phyloP scores from a whole-genome alignment of 768 basidiomycete genomes.

The Tephrocybe sp. region DNA sequence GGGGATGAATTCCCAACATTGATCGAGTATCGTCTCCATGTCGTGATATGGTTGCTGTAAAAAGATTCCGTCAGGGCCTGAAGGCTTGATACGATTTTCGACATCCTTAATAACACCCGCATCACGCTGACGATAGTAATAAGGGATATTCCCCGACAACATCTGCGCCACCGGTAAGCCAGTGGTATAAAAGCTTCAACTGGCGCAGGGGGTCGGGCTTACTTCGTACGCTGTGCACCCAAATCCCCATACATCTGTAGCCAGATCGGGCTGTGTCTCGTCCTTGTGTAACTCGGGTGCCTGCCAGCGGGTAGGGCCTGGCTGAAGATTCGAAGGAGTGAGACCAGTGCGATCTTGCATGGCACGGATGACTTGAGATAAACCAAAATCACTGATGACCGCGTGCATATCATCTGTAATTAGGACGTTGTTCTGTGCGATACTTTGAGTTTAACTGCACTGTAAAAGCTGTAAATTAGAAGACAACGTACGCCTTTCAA shows the following conservation, averaged over 20 bases:
- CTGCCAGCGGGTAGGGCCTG: conserved; percentile 32
- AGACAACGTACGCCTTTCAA: conserved; percentile 23
- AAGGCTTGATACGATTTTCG: conserved; percentile 10
- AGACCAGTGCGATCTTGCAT: conserved; percentile 25
- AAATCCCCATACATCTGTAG: conserved; percentile 34
- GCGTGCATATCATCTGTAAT: conserved; percentile 39
- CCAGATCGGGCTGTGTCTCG: conserved; percentile 22
- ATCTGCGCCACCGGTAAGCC: background rate
- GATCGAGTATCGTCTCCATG: conserved; percentile 4
- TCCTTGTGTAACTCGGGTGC: conserved; percentile 32
- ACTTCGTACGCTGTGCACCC: conserved; percentile 36
- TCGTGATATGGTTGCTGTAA: background rate
- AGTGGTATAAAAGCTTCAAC: background rate
- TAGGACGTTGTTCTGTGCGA: conserved; percentile 40
- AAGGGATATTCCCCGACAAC: conserved; percentile 13
- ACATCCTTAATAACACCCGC: conserved; percentile 13
- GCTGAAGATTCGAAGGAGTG: conserved; percentile 27
- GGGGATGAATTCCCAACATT: conserved; percentile 14
- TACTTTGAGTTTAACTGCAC: background rate
- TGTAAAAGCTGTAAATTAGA: too few relatives aligned
- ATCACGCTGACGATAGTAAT: conserved; percentile 12
- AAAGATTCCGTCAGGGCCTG: conserved; percentile 5
- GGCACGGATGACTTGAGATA: conserved; percentile 33
- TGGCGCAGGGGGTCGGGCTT: conserved; percentile 7
- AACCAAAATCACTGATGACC: conserved; percentile 44